phyloP scores from a whole-genome alignment of 139 green algal species.

The Dunaliella sp. region DNA sequence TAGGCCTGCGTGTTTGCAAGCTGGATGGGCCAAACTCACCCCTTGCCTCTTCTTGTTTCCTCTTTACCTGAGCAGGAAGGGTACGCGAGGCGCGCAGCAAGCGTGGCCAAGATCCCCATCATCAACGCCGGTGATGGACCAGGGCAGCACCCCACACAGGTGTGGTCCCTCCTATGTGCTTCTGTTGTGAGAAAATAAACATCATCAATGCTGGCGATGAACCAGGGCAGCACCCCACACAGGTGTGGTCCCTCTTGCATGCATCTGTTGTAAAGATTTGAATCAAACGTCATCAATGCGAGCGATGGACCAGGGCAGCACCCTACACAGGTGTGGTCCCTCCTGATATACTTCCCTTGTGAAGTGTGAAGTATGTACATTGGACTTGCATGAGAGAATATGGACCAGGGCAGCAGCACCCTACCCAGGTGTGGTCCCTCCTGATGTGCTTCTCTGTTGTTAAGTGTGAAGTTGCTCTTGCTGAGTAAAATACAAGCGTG shows the following conservation, averaged over 20 bases:
- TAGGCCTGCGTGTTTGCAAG: too few relatives aligned
- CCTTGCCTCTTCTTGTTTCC: not conserved
- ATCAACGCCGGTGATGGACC: conserved; percentile 97
- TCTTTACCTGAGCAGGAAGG: conserved; percentile 50
- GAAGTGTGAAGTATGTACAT: too few relatives aligned
- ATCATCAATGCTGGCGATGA: conserved; percentile 98
- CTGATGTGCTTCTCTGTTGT: too few relatives aligned
- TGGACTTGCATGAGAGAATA: too few relatives aligned
- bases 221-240: conserved; percentile 96
- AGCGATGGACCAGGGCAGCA: conserved; percentile 97
- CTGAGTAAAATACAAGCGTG: too few relatives aligned
- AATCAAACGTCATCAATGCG: conserved; percentile 96
- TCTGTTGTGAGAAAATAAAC: too few relatives aligned
- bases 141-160: conserved; percentile 96
- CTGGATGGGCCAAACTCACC: not conserved
- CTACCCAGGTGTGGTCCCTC: conserved; percentile 89
- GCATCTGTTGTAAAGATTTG: too few relatives aligned
- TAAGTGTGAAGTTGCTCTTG: too few relatives aligned
- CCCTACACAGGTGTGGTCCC: conserved; percentile 89
- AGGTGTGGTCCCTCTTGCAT: too few relatives aligned
- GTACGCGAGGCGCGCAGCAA: conserved; percentile 73
- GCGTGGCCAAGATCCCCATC: conserved; percentile 82
- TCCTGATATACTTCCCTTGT: too few relatives aligned
- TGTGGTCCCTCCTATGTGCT: too few relatives aligned
- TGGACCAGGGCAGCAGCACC: conserved; percentile 97